Evolutionary conservation across 208 protist genomes (phyloP).

Genomic region (Trypanosoma congolense): DNA sequence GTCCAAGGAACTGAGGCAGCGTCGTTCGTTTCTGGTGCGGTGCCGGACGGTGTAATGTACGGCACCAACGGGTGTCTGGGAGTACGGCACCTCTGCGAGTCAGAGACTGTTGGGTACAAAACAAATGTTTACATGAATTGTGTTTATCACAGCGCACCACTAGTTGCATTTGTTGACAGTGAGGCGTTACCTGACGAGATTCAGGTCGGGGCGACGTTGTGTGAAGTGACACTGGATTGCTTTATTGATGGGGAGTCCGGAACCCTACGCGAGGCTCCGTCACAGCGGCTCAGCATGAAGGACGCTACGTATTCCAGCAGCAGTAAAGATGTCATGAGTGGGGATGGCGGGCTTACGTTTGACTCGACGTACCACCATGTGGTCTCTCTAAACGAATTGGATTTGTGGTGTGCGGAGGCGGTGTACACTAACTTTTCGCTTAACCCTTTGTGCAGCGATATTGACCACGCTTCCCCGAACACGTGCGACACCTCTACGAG

Average conservation of each 20-base stretch:
- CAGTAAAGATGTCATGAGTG: conserved; percentile 75
- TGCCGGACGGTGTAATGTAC: conserved; percentile 84
- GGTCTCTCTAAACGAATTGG: conserved; percentile 52
- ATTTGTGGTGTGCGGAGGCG: conserved; percentile 68
- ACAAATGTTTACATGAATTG: conserved; percentile 77
- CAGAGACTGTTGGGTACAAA: conserved; percentile 64
- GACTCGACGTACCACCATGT: conserved; percentile 64
- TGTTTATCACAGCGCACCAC: conserved; percentile 56
- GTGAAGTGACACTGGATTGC: conserved; percentile 63
- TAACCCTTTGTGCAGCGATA: conserved; percentile 7
- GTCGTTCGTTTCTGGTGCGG: conserved; percentile 69
- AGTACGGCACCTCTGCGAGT: conserved; percentile 68
- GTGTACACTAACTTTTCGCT: conserved; percentile 58
- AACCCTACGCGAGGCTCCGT: conserved; percentile 61
- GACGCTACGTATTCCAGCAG: conserved; percentile 69
- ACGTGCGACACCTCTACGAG: not conserved
- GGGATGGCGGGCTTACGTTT: conserved; percentile 76
- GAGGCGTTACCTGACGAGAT: conserved; percentile 34
- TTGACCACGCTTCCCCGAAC: not conserved
- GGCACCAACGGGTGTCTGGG: conserved; percentile 82
- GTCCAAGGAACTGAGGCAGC: conserved; percentile 71
- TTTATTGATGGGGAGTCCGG: conserved; percentile 78
- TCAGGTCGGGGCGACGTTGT: conserved; percentile 66
- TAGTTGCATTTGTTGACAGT: conserved; percentile 29
- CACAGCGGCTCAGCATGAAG: conserved; percentile 47